Evolutionary conservation across 805 yeast species (phyloP), one percentile per base, ranked within the genome.

Genomic region (Kodamaea neixiangensis): DNA sequence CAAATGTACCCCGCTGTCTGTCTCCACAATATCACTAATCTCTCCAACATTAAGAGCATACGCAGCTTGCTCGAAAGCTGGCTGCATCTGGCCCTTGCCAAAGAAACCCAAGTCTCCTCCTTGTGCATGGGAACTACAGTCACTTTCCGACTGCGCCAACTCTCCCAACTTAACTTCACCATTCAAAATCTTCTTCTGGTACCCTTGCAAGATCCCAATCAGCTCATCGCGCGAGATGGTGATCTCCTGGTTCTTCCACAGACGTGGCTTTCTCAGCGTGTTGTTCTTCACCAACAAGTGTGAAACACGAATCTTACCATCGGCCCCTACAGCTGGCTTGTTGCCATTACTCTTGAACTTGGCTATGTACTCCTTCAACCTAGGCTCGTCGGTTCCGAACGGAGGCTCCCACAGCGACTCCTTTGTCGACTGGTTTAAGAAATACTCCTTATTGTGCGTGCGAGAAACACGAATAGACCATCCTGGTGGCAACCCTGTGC

Each of bases 351-450:
- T 54, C 43, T 61, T 66, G 52, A 58, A 68, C 51, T 61, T 67
- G 41, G 76, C 71, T 54, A 89, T 69, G 68, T 88, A 89, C 13
- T 69, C 71, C 37, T 79, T 74, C 52, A 93, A 75, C 58, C 75
- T 73, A 1, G 69, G 82, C 13, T 77, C 64, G 58, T 94, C 87
- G 1, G 96, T 83, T 3, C 93, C 97, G 46, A 74, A 80, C 2
- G 99, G 99, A 9, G 96, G 88, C 50, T 86, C 92, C 99, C 99
- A 94, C 35, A 83, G 76, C 0, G 97, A 87, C 63, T 85, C 85
- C 43, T 82, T 78, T 1, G 91, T 83, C 39, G 76, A 75, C 22
- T 83, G 81, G 63, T 92, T 83, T 70, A 79, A 85, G 69, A 76
- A 94, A 71, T 94, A 94, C 53, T 93, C 97, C 59, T 89, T 81